Base-by-base conservation (phyloP, 805 yeast species). In the Candida broadrunensis region DNA sequence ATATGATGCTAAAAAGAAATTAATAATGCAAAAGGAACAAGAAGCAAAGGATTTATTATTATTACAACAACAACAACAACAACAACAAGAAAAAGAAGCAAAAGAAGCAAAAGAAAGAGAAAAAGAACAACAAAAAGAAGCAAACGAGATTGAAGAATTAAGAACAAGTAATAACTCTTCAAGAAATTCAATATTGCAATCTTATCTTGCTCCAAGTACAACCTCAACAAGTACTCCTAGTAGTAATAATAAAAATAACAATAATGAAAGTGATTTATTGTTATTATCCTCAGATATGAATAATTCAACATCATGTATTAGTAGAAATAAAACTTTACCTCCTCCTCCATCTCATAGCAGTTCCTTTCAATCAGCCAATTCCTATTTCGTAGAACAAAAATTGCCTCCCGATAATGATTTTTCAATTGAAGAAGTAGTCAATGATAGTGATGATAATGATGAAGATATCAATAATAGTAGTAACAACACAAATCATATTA, bases 1-100 rank as follows among this genome's bases (percentile, higher is more conserved):
- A 47, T 78, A 82, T 49, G 85, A 81, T 49, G 58, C 68, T 41
- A 65, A 65, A 51, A 75, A 65, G 53, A 61, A 62, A 39, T 61
- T 57, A 40, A 37, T 56, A 49, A 59, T 25, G 14, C 34, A 51
- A 43, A 55, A 54, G 55, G 53, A 52, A 44, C 61, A 52, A 58
- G 49, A 55, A 30, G 14, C 35, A 21, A 25, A 36, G 17, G 17
- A 17, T 21, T 21, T 21, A 21, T 7, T 8, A 23, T 7, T 15
- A 35, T 9, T 13, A 9, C 21, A 24, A 16, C 8, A 35, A 26
- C 40, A 43, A 39, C 43, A 21, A 33, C 27, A 49, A 33, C 48
- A 49, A 27, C 47, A 50, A n/a, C 42, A 41, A 21, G 26, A 14
- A 11, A 23, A 13, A 4, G 6, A 6, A 14, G 19, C 16, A 14